Evolutionary conservation across 768 basidiomycete genomes (phyloP).

Genomic region (Boletus rubescentipes): DNA sequence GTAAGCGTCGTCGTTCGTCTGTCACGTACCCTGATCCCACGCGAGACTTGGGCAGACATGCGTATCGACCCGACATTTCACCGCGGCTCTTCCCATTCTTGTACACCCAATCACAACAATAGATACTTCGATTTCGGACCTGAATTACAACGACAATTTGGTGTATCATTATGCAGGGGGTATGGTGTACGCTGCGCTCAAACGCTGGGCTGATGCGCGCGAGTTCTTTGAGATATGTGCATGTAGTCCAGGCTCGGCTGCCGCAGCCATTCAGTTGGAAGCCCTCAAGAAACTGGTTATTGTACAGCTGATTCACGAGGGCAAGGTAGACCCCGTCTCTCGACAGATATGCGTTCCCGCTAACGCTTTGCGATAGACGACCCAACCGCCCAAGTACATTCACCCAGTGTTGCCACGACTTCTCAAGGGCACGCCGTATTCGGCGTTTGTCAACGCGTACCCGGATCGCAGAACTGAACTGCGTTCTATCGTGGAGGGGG

Average conservation of each 20-base stretch:
- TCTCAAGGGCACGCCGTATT: conserved; percentile 69
- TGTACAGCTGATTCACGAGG: conserved; percentile 74
- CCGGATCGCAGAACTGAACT: conserved; percentile 52
- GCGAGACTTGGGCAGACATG: conserved; percentile 47
- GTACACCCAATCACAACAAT: conserved; percentile 63
- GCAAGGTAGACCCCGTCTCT: conserved; percentile 49
- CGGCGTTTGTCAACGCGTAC: conserved; percentile 61
- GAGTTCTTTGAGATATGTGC: conserved; percentile 82
- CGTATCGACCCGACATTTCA: conserved; percentile 51
- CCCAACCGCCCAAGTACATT: conserved; percentile 72
- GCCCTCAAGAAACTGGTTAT: conserved; percentile 82
- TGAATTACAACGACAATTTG: conserved; percentile 77
- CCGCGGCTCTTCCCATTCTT: conserved; percentile 61
- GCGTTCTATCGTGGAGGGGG: conserved; percentile 51
- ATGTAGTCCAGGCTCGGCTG: conserved; percentile 54
- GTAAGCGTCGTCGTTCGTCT: conserved; percentile 37
- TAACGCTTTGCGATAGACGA: conserved; percentile 20
- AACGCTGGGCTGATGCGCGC: conserved; percentile 66
- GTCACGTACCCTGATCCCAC: background rate
- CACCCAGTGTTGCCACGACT: conserved; percentile 54
- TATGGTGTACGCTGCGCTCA: conserved; percentile 59
- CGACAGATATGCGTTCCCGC: background rate
- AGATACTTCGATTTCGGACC: conserved; percentile 57
- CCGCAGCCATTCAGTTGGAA: conserved; percentile 76
- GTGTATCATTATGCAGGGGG: conserved; percentile 86